Evolutionary conservation across 1,284 basidiomycete species (phyloP).

Genomic region (Mycosarcoma mackinlayi): DNA sequence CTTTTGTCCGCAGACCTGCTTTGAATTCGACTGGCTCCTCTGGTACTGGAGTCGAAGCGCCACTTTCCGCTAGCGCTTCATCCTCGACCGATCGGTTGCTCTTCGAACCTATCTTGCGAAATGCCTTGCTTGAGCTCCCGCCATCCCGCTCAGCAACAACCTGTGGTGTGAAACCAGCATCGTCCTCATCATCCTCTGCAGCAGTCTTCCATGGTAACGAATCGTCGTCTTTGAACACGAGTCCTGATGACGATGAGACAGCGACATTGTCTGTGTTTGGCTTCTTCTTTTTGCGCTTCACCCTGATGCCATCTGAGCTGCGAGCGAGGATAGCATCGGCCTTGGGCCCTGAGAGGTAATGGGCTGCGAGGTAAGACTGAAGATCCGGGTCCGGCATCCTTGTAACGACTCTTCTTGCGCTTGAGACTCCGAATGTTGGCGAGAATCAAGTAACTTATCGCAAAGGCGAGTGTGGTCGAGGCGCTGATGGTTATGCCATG

Average conservation of each 20-base stretch:
- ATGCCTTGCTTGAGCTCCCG: conserved; percentile 12
- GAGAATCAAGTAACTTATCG: background rate
- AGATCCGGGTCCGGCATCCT: conserved; percentile 67
- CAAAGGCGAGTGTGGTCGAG: too few relatives aligned
- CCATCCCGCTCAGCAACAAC: conserved; percentile 13
- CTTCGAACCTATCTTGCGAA: conserved; percentile 29
- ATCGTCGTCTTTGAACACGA: conserved; percentile 61
- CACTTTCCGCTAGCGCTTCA: background rate
- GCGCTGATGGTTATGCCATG: too few relatives aligned
- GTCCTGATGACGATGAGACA: conserved; percentile 18
- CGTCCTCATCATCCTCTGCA: conserved; percentile 34
- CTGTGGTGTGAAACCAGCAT: conserved; percentile 39
- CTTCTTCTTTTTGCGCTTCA: conserved; percentile 78
- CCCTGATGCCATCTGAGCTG: conserved; percentile 71
- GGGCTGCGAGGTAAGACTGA: conserved; percentile 72
- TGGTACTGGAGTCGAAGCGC: background rate
- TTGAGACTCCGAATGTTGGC: background rate
- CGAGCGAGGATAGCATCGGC: conserved; percentile 91
- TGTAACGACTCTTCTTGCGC: background rate
- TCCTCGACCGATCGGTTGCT: background rate
- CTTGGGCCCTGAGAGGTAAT: conserved; percentile 95
- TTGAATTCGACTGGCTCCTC: conserved; percentile 21
- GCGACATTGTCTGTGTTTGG: conserved; percentile 63
- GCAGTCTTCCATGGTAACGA: conserved; percentile 42
- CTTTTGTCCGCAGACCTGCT: conserved; percentile 48